Conservation (phyloP, 2,329 filamentous ascomycete genomes). For the Periconia macrospinosa region DNA sequence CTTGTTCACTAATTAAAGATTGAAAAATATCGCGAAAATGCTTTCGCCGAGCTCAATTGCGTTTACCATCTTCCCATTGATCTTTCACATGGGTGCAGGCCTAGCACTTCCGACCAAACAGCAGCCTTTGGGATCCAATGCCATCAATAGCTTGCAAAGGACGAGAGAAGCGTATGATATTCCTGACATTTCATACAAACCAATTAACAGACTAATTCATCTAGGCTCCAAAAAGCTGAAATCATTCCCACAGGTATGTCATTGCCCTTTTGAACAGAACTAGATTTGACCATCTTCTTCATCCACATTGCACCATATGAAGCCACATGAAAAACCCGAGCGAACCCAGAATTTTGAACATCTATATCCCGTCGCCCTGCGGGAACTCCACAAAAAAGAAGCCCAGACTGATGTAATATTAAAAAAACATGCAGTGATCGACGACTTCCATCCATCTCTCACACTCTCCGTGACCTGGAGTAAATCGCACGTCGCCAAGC, state of each 20-base stretch:
- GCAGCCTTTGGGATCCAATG: constrained; percentile 20
- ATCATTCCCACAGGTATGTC: constrained; percentile 43
- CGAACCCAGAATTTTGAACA: too few relatives aligned
- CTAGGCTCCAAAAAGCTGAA: constrained; percentile 42
- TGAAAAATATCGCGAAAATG: too few relatives aligned
- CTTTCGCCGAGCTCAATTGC: too few relatives aligned
- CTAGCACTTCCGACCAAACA: constrained; percentile 32
- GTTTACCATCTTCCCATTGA: too few relatives aligned
- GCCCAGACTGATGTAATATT: too few relatives aligned
- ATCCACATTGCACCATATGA: too few relatives aligned
- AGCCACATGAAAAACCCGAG: too few relatives aligned
- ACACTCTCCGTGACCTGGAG: constrained; percentile 55
- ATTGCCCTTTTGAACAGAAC: too few relatives aligned
- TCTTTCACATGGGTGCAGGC: too few relatives aligned
- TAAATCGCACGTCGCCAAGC: constrained; percentile 31
- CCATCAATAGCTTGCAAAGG: constrained; percentile 19
- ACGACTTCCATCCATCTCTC: constrained; percentile 60
- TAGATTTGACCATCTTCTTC: too few relatives aligned
- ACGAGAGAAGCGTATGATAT: constrained; percentile 31
- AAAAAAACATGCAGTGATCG: constrained; percentile 51
- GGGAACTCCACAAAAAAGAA: too few relatives aligned
- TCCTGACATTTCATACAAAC: background rate
- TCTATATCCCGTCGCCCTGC: background rate
- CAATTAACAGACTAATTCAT: constrained; percentile 1
- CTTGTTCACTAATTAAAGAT: too few relatives aligned